A percentile compares a stretch with the other conserved stretches of the same genome.
Conservation (phyloP, 2,329 filamentous ascomycete species). For the Aschersonia sp. region DNA sequence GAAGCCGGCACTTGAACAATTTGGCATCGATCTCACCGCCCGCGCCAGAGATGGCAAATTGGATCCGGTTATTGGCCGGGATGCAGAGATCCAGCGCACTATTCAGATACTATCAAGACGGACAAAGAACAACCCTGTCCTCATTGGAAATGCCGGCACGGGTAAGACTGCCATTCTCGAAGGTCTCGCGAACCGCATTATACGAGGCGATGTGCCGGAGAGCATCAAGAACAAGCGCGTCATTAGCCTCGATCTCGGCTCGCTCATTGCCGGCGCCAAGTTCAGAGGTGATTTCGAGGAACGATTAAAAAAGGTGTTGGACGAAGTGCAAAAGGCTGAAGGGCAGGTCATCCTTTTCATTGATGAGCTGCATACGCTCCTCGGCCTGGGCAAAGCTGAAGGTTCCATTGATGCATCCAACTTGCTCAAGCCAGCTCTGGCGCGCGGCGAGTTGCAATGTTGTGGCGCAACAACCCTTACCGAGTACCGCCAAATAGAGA, state of each 20-base stretch:
- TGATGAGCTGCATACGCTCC: constrained; percentile 81
- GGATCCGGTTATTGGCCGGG: constrained; percentile 89
- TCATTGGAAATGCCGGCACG: constrained; percentile 84
- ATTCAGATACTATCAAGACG: constrained; percentile 86
- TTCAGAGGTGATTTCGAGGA: constrained; percentile 96
- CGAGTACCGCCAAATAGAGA: constrained; percentile 89
- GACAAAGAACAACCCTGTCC: constrained; percentile 90
- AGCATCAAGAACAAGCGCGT: constrained; percentile 92
- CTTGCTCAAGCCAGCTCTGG: constrained; percentile 83
- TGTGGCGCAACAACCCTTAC: constrained; percentile 87
- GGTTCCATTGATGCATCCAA: constrained; percentile 96
- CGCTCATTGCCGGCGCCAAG: constrained; percentile 88
- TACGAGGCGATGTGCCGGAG: constrained; percentile 85
- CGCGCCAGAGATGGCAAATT: constrained; percentile 78
- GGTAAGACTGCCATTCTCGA: constrained; percentile 92
- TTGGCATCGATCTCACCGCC: constrained; percentile 77
- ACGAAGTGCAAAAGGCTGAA: constrained; percentile 78
- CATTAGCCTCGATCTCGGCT: constrained; percentile 74
- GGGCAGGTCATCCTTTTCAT: constrained; percentile 90
- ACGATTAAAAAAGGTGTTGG: constrained; percentile 75
- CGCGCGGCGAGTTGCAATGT: constrained; percentile 83
- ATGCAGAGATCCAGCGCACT: constrained; percentile 80
- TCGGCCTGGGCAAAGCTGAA: constrained; percentile 88
- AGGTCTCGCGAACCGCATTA: constrained; percentile 78
- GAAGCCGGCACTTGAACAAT: constrained; percentile 83